Conservation (phyloP, 768 basidiomycete species). For the Hygrocybe punicea region DNA sequence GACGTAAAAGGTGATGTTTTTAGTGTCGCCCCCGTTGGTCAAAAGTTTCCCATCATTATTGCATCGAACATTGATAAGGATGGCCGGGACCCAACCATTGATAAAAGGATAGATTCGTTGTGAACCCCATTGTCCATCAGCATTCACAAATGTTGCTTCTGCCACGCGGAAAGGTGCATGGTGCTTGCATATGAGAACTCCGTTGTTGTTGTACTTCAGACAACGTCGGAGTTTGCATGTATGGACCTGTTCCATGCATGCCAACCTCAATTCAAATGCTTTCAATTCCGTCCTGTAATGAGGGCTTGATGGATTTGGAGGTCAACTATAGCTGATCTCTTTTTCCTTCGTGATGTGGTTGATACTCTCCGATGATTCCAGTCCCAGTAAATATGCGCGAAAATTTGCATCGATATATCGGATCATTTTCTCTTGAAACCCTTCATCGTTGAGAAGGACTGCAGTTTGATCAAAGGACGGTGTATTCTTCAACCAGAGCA, state of each 20-base stretch:
- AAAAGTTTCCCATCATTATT: conserved; percentile 7
- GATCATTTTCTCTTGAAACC: too few relatives aligned
- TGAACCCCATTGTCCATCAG: conserved; percentile 29
- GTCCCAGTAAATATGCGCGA: too few relatives aligned
- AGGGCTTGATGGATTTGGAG: background rate
- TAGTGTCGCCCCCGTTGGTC: conserved; percentile 1
- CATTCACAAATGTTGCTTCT: conserved; percentile 20
- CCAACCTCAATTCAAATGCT: conserved; percentile 22
- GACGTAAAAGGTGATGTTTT: too few relatives aligned
- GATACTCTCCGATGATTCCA: too few relatives aligned
- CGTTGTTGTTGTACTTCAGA: conserved; percentile 12
- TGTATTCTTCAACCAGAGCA: too few relatives aligned
- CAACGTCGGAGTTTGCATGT: conserved; percentile 27
- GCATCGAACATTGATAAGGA: background rate
- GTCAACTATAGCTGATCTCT: background rate
- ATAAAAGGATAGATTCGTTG: conserved; percentile 6
- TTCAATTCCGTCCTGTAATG: background rate
- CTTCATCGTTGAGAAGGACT: too few relatives aligned
- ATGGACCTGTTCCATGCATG: conserved; percentile 32
- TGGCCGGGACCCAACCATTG: background rate
- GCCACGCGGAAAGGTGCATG: conserved; percentile 27
- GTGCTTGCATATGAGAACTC: conserved; percentile 31
- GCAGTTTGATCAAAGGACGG: too few relatives aligned
- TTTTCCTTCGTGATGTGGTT: too few relatives aligned
- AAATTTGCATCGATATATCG: too few relatives aligned